Base-by-base conservation (phyloP, 495 filamentous ascomycete genomes). In the Lophiotrema nucula region DNA sequence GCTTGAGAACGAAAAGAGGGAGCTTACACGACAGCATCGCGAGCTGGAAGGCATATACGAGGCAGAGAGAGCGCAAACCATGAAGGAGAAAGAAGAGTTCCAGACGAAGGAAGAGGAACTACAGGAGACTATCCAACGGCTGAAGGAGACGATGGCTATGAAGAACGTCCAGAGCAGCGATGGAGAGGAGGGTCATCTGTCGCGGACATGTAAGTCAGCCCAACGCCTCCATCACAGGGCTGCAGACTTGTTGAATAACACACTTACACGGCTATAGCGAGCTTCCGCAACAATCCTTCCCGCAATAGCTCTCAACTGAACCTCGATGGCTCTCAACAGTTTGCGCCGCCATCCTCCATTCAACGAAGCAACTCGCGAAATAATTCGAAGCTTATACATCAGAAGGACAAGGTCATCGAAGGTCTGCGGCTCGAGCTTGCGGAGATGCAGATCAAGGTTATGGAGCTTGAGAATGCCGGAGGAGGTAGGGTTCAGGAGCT, bases 391-490 rank as follows among this genome's bases (percentile, higher is more conserved):
- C 76, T 96, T 23, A 75, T 97, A 19, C 77, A 92, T 59, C 91
- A 97, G 72, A 98, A 97, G 72, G 92, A 97, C 72, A 95, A 91
- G 68, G 70, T 98, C 52, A 97, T 98, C 63, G 92, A 98, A 68
- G 90, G 86, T 2, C 77, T 98, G 51, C 81, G 92, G 45, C 80
- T 97, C 10, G 92, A 98, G 69, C 79, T 98, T 21, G 92, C 93
- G 23, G 93, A 96, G 67, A 86, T 88, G 15, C 92, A 98, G 70
- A 95, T 97, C 72, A 96, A 95, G 67, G 81, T 96, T 11, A 88
- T 96, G 41, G 92, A 97, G 70, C 82, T 95, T 60, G 92, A 97
- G 70, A 95, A 96, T 69, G 82, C 85, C 68, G 92, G 90, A 27
- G 92, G 91, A 16, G 88, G 88, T 26, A 82, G 87, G 8, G 74